phyloP scores from a whole-genome alignment of 768 basidiomycete genomes.

The Tremella yokohamensis region DNA sequence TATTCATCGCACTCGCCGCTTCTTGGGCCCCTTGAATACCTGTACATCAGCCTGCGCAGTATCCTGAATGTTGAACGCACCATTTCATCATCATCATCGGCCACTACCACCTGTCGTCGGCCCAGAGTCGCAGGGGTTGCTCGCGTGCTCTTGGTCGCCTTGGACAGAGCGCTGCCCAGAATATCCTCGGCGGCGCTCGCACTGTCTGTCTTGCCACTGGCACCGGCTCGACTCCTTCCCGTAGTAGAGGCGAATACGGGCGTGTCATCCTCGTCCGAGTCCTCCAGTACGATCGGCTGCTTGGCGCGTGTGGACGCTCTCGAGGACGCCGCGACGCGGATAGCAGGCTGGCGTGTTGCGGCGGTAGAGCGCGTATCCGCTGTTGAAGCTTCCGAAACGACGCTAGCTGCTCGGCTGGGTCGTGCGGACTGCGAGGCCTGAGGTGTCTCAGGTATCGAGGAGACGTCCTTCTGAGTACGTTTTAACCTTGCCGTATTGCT shows the following conservation, averaged over 20 bases:
- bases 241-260: neutral
- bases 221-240: slow-evolving; percentile 14
- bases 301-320: neutral
- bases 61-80: neutral
- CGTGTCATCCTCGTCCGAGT: slow-evolving; percentile 10
- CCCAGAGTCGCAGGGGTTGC: slow-evolving; percentile 9
- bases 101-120: slow-evolving; percentile 23
- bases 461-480: neutral
- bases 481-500: too few relatives aligned
- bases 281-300: slow-evolving; percentile 18
- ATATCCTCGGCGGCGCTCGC: neutral
- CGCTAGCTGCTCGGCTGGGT: slow-evolving; percentile 2
- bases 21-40: slow-evolving; percentile 30
- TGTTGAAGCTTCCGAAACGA: slow-evolving; percentile 9
- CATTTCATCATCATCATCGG: slow-evolving; percentile 30
- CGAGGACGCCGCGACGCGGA: neutral
- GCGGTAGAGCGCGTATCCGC: neutral
- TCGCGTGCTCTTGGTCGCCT: neutral
- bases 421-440: neutral
- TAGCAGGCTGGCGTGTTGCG: neutral
- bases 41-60: slow-evolving; percentile 4
- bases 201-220: slow-evolving; percentile 6
- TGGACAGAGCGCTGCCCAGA: neutral
- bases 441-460: neutral
- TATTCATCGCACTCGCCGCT: slow-evolving; percentile 14